Conservation (phyloP, 768 basidiomycete species). For the Phylloporus arenicola region DNA sequence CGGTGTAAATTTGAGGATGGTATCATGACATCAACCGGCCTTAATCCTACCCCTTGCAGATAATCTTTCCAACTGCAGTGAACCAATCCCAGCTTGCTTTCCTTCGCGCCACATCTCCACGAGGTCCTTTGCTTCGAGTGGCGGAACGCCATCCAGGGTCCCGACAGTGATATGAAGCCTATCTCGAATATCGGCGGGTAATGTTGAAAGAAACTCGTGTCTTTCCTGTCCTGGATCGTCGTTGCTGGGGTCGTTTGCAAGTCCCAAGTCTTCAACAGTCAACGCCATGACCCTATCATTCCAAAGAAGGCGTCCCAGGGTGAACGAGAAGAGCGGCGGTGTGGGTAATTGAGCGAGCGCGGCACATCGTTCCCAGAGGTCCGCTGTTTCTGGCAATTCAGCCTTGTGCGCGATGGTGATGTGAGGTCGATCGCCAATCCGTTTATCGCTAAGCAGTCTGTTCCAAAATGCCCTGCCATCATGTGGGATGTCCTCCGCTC, state of each 20-base stretch:
- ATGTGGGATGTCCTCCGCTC: slow-evolving; percentile 27
- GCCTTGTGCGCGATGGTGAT: slow-evolving; percentile 81
- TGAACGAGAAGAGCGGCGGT: slow-evolving; percentile 57
- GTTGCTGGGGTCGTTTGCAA: slow-evolving; percentile 30
- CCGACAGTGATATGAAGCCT: slow-evolving; percentile 87
- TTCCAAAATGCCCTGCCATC: slow-evolving; percentile 43
- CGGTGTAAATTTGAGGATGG: background rate
- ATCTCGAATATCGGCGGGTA: slow-evolving; percentile 44
- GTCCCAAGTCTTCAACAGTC: slow-evolving; percentile 55
- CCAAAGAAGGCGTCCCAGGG: slow-evolving; percentile 63
- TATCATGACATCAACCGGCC: slow-evolving; percentile 16
- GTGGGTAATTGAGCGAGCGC: slow-evolving; percentile 11
- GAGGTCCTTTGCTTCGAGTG: slow-evolving; percentile 68
- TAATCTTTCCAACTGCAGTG: slow-evolving; percentile 26
- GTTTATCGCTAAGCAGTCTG: slow-evolving; percentile 36
- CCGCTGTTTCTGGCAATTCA: slow-evolving; percentile 28
- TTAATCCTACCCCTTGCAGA: slow-evolving; percentile 29
- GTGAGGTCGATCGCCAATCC: slow-evolving; percentile 65
- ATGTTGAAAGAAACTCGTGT: slow-evolving; percentile 40
- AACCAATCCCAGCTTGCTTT: slow-evolving; percentile 22
- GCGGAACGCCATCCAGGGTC: slow-evolving; percentile 47
- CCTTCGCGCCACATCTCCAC: slow-evolving; percentile 51
- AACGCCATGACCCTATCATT: slow-evolving; percentile 77
- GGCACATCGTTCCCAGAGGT: slow-evolving; percentile 41
- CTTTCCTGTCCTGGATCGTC: slow-evolving; percentile 33